phyloP scores from a whole-genome alignment of 1,139 yeast genomes.

The Pichia sp. region DNA sequence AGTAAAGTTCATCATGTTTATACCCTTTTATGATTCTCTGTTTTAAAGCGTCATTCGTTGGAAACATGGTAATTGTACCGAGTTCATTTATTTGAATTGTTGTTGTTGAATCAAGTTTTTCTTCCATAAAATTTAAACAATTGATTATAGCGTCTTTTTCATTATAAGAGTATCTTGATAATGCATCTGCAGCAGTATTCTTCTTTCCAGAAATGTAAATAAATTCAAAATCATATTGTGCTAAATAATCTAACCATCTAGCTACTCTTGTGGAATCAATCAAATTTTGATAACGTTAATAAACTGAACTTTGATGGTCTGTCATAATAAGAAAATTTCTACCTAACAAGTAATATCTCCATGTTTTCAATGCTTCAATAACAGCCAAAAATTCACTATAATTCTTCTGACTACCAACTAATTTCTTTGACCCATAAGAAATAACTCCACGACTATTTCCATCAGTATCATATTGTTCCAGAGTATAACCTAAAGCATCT shows the following conservation, averaged over 20 bases:
- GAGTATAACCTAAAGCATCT: not conserved
- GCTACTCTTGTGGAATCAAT: slow-evolving; percentile 2
- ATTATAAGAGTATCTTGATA: not conserved
- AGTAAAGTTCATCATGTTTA: not conserved
- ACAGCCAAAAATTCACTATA: slow-evolving; percentile 4
- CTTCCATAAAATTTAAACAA: too few relatives aligned
- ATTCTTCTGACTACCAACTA: not conserved
- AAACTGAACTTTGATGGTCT: slow-evolving; percentile 2
- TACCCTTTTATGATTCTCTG: not conserved
- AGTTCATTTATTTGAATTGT: too few relatives aligned
- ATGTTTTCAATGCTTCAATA: slow-evolving; percentile 4
- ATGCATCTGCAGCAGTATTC: slow-evolving; percentile 3
- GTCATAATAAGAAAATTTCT: slow-evolving; percentile 2
- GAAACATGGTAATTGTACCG: too few relatives aligned
- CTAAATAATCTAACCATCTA: slow-evolving; percentile 6
- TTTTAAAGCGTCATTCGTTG: too few relatives aligned
- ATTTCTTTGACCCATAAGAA: not conserved
- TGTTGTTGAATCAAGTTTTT: too few relatives aligned
- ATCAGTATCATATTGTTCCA: not conserved
- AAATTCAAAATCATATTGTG: slow-evolving; percentile 2
- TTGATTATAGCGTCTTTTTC: not conserved
- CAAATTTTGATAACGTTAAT: slow-evolving; percentile 1
- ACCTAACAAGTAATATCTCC: slow-evolving; percentile 3
- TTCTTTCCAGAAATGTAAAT: not conserved
- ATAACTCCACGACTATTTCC: not conserved